Evolutionary conservation across 2,329 filamentous ascomycete genomes (phyloP).

Genomic region (Penicillium sp.): DNA sequence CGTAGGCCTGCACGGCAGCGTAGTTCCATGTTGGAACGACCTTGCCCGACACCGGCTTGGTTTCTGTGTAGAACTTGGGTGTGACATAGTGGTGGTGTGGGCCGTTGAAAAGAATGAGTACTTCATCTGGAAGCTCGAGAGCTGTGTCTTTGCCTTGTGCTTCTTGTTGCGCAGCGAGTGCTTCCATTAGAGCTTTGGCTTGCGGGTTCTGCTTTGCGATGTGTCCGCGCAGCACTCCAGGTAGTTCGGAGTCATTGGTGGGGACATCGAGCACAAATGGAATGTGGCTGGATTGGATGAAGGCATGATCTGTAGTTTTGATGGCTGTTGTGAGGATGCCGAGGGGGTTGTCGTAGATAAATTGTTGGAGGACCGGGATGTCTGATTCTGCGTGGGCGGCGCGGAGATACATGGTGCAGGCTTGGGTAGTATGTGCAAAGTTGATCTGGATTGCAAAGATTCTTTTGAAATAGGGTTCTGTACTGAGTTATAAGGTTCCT

Average conservation of each 20-base stretch:
- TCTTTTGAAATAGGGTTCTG: neutral
- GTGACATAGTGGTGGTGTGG: constrained; percentile 65
- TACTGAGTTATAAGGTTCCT: neutral
- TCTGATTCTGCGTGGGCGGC: constrained; percentile 54
- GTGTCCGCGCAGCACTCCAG: constrained; percentile 57
- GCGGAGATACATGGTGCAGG: constrained; percentile 58
- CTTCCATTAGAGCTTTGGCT: constrained; percentile 60
- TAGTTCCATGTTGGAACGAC: constrained; percentile 73
- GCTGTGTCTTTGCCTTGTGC: constrained; percentile 2
- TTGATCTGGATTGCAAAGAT: neutral
- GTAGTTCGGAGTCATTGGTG: constrained; percentile 51
- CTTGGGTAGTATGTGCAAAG: neutral
- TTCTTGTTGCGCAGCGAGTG: constrained; percentile 30
- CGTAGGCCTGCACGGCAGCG: constrained; percentile 64
- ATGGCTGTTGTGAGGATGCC: constrained; percentile 66
- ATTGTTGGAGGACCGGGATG: constrained; percentile 52
- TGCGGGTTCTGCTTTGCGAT: constrained; percentile 66
- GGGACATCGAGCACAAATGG: constrained; percentile 58
- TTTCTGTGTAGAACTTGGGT: constrained; percentile 66
- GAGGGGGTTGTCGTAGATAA: constrained; percentile 62
- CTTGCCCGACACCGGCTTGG: constrained; percentile 64
- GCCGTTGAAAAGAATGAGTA: constrained; percentile 63
- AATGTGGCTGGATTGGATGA: constrained; percentile 62
- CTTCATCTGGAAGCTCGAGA: constrained; percentile 50
- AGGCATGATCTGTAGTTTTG: constrained; percentile 47